A percentile compares a stretch with the other conserved stretches of the same genome.
Conservation (phyloP, 768 basidiomycete genomes). For the Chalciporus chontae region DNA sequence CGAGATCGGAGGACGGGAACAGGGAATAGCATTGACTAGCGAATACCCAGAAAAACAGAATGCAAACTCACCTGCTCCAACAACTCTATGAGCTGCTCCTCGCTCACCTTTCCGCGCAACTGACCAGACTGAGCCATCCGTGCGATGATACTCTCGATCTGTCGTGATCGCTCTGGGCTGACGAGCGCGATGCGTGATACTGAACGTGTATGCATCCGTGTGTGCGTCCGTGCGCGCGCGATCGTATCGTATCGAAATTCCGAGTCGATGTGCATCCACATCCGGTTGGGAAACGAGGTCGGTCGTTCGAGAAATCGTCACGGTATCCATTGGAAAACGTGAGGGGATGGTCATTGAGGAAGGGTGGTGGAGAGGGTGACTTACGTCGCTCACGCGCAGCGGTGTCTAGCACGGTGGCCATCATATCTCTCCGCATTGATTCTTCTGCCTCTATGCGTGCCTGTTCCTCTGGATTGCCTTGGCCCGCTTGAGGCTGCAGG, state of each 20-base stretch:
- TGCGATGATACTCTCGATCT: constrained; percentile 75
- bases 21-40: no score
- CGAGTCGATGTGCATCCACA: neutral
- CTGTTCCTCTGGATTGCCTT: constrained; percentile 51
- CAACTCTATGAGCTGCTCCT: constrained; percentile 79
- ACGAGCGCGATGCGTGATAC: constrained; percentile 88
- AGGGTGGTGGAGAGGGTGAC: constrained; percentile 12
- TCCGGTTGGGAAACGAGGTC: neutral
- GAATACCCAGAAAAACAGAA: neutral
- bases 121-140: constrained; percentile 86
- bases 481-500: constrained; percentile 34
- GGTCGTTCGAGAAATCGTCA: no score
- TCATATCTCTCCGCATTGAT: constrained; percentile 69
- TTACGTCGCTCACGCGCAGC: constrained; percentile 80
- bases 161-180: constrained; percentile 72
- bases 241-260: no score
- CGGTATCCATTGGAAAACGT: no score
- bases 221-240: no score
- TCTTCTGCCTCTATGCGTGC: constrained; percentile 64
- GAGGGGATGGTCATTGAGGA: neutral
- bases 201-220: constrained; percentile 27
- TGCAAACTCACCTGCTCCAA: constrained; percentile 67
- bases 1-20: no score
- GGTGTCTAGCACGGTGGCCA: constrained; percentile 73
- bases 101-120: constrained; percentile 69